These are phyloP conservation scores for Diaporthe sp. DNA, from an alignment of 2,329 filamentous ascomycete species.

Conservation along the genomic window DNA sequence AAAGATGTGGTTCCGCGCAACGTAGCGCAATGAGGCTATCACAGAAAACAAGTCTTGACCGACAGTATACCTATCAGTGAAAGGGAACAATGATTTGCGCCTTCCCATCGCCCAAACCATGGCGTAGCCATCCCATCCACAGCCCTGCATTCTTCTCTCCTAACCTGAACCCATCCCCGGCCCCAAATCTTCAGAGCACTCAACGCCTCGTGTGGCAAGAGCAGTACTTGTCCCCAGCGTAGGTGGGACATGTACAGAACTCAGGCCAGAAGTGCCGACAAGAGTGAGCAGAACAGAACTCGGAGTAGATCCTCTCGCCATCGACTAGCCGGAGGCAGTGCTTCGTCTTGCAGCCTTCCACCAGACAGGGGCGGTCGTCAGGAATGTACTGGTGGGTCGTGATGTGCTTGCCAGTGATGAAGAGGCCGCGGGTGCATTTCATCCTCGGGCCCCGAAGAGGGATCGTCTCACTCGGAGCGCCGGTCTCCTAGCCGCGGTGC, in stretches of 20 bases:
- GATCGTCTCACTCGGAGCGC: neutral
- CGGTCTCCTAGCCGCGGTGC: constrained; percentile 1
- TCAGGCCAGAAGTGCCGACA: neutral
- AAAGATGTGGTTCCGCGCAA: neutral
- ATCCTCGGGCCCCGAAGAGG: neutral
- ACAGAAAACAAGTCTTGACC: neutral
- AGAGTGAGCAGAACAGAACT: neutral
- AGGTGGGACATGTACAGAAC: neutral
- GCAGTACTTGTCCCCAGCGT: neutral
- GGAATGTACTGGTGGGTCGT: neutral
- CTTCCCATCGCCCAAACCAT: neutral
- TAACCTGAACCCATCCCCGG: neutral
- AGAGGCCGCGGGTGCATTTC: neutral
- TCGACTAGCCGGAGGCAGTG: neutral
- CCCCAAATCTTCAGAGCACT: neutral
- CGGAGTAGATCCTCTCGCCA: neutral
- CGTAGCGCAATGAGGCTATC: neutral
- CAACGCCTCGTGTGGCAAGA: neutral
- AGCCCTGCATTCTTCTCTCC: neutral
- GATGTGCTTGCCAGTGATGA: neutral
- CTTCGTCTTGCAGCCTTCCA: neutral
- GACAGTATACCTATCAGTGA: neutral
- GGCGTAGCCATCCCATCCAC: neutral
- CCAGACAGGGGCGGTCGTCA: neutral
- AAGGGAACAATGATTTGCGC: neutral